These are phyloP conservation scores for Pueraria montana DNA, from an alignment of 306 rosid genomes.

Conservation along the genomic window DNA sequence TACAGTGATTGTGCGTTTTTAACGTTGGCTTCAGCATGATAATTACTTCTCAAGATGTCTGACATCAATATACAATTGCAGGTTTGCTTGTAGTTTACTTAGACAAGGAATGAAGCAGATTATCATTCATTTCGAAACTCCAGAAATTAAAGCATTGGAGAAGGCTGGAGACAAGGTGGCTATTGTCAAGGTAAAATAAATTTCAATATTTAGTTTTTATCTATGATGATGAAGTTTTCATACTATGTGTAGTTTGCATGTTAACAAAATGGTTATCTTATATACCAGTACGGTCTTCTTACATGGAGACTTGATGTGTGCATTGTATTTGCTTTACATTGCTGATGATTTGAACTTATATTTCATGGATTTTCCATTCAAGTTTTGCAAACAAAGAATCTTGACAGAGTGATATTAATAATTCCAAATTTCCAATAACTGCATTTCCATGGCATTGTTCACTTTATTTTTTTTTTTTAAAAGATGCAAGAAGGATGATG, in stretches of 20 bases:
- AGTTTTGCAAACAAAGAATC: slow-evolving; percentile 25
- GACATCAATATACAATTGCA: slow-evolving; percentile 60
- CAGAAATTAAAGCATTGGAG: slow-evolving; percentile 79
- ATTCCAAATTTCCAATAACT: slow-evolving; percentile 2
- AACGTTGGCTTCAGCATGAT: slow-evolving; percentile 23
- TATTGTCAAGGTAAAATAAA: slow-evolving; percentile 62
- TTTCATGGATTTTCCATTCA: not conserved
- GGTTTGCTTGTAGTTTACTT: slow-evolving; percentile 96
- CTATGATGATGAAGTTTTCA: slow-evolving; percentile 1
- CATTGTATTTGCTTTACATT: slow-evolving; percentile 9
- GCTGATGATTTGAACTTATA: slow-evolving; percentile 20
- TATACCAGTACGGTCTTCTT: slow-evolving; percentile 2
- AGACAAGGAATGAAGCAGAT: slow-evolving; percentile 97
- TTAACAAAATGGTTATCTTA: slow-evolving; percentile 27
- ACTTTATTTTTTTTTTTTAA: slow-evolving; percentile 5
- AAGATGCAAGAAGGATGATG: slow-evolving; percentile 26
- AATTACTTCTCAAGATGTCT: slow-evolving; percentile 47
- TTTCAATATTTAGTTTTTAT: slow-evolving; percentile 18
- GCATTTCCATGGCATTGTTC: not conserved
- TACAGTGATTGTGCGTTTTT: slow-evolving; percentile 25
- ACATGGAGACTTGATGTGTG: slow-evolving; percentile 10
- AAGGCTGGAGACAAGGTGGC: slow-evolving; percentile 80
- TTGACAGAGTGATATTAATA: slow-evolving; percentile 13
- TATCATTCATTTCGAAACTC: slow-evolving; percentile 73
- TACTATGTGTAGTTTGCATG: slow-evolving; percentile 11